Conservation (phyloP, 2,329 filamentous ascomycete species). For the Xylariales sp. region DNA sequence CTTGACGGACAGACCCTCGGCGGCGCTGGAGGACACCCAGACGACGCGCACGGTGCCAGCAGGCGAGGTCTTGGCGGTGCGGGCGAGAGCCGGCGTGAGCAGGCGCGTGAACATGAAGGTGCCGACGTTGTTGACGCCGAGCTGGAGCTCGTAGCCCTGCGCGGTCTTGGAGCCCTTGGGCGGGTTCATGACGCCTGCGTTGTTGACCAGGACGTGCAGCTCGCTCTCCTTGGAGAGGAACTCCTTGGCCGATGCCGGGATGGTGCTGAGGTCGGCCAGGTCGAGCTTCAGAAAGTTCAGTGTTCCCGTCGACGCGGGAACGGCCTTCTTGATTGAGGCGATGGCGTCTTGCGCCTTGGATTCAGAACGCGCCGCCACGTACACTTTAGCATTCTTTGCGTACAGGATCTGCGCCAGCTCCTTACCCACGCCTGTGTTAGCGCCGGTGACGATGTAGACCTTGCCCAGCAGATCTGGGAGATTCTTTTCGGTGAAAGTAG, state of each 20-base stretch:
- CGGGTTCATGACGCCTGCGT: constrained; percentile 33
- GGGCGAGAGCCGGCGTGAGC: constrained; percentile 18
- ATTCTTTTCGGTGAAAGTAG: constrained; percentile 14
- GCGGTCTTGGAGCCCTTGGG: constrained; percentile 20
- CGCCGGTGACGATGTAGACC: too few species aligned
- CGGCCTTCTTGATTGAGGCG: constrained; percentile 25
- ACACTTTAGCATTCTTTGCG: constrained; percentile 36
- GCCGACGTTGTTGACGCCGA: constrained; percentile 24
- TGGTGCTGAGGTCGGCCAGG: constrained; percentile 31
- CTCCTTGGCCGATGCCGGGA: constrained; percentile 29
- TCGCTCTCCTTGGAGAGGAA: constrained; percentile 29
- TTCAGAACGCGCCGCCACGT: constrained; percentile 35
- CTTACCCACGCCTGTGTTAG: constrained; percentile 31
- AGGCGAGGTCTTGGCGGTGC: constrained; percentile 17
- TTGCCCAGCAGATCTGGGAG: constrained; percentile 11
- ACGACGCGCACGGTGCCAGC: constrained; percentile 6
- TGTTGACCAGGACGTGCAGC: constrained; percentile 36
- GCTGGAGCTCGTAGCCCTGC: constrained; percentile 26
- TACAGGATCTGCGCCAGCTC: constrained; percentile 34
- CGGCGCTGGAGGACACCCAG: constrained; percentile 3
- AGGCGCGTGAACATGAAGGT: constrained; percentile 24
- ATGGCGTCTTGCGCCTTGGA: constrained; percentile 35
- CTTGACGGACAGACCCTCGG: constrained; percentile 6
- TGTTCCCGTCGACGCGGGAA: constrained; percentile 23
- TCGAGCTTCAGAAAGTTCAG: constrained; percentile 32